Percentiles rank a stretch among this genome's conserved stretches.
Evolutionary conservation across 192 early-diverging fungal species (phyloP).

Genomic region (Obelidium mucronatum): DNA sequence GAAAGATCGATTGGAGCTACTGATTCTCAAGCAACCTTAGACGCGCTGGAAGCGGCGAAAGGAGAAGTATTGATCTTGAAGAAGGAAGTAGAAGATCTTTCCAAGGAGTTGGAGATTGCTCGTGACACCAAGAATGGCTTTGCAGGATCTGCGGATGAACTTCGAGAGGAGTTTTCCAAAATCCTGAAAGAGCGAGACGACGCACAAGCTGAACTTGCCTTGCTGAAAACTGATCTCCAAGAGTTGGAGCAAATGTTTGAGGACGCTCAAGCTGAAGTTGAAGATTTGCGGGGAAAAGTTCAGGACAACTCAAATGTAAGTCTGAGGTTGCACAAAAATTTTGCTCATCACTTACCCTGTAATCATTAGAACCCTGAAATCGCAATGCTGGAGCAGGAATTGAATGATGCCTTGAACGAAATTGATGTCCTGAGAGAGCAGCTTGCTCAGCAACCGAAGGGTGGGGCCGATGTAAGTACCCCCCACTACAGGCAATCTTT

Average conservation of each 20-base stretch:
- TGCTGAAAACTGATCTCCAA: conserved; percentile 10
- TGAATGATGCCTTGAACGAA: neutral
- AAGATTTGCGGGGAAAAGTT: neutral
- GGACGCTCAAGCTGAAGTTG: conserved; percentile 29
- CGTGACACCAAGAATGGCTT: neutral
- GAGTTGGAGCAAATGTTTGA: conserved; percentile 36
- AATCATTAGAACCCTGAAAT: neutral
- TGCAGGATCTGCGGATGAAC: neutral
- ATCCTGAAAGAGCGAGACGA: conserved; percentile 28
- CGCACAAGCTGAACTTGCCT: neutral
- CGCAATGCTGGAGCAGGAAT: conserved; percentile 11
- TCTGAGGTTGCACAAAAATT: neutral
- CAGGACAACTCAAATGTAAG: neutral
- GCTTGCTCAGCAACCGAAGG: neutral
- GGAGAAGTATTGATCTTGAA: conserved; percentile 13
- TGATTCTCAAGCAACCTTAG: neutral
- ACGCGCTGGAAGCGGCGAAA: neutral
- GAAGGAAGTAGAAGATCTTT: conserved; percentile 5
- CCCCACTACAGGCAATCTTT: too few relatives aligned
- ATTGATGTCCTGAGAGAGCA: conserved; percentile 15
- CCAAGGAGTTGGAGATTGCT: neutral
- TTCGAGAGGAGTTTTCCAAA: conserved; percentile 6
- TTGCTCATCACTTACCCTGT: neutral
- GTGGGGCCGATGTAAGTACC: neutral
- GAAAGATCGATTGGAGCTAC: neutral